Percentiles rank a stretch among this genome's conserved stretches.
These are phyloP conservation scores for Saturnispora dispora DNA, from an alignment of 805 yeast genomes.

Conservation along the genomic window DNA sequence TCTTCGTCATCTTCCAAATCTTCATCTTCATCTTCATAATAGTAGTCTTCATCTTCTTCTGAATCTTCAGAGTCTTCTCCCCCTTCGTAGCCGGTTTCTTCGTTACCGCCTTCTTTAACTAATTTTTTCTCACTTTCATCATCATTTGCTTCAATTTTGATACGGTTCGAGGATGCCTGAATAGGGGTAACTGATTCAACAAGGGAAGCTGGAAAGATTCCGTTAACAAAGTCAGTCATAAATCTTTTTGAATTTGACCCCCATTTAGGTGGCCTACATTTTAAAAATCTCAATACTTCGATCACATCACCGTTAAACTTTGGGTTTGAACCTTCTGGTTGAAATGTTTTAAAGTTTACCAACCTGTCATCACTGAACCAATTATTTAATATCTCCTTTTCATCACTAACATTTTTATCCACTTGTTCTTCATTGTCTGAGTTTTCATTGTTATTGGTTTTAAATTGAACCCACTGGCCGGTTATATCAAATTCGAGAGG, in stretches of 20 bases:
- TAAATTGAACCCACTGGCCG: slow-evolving; percentile 6
- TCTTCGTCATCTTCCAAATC: neutral
- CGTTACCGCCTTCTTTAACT: slow-evolving; percentile 17
- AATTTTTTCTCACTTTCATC: slow-evolving; percentile 29
- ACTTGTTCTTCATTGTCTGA: neutral
- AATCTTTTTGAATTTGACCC: slow-evolving; percentile 25
- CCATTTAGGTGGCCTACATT: slow-evolving; percentile 22
- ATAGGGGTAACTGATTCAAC: slow-evolving; percentile 1
- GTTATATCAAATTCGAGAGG: neutral
- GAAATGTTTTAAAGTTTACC: slow-evolving; percentile 20
- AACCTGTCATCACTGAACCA: slow-evolving; percentile 18
- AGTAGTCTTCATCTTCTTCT: slow-evolving; percentile 7
- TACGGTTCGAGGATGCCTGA: slow-evolving; percentile 10
- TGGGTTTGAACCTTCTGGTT: slow-evolving; percentile 15
- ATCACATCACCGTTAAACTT: neutral
- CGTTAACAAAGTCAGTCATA: slow-evolving; percentile 25
- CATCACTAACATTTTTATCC: neutral
- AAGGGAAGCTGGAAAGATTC: slow-evolving; percentile 17
- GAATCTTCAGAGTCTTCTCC: slow-evolving; percentile 9
- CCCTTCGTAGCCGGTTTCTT: slow-evolving; percentile 17
- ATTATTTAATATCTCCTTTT: slow-evolving; percentile 13
- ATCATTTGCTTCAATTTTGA: slow-evolving; percentile 10
- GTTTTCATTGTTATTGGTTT: neutral
- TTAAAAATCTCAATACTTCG: neutral
- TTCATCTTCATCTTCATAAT: neutral